These are phyloP conservation scores for Corylus avellana DNA, from an alignment of 306 rosid genomes.

Conservation along the genomic window DNA sequence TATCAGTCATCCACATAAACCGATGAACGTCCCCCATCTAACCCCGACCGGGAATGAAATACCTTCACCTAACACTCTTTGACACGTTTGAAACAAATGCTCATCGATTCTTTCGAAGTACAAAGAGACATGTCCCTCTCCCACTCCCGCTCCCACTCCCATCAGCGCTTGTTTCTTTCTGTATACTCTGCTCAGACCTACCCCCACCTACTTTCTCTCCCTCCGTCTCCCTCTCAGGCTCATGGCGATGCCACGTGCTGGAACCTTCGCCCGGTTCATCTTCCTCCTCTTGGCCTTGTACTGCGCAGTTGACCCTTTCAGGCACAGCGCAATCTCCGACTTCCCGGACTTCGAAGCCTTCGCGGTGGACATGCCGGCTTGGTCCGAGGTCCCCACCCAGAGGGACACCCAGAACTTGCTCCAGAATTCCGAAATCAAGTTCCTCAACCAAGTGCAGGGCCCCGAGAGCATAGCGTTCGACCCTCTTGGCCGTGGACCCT, in stretches of 20 bases:
- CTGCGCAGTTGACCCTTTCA: constrained; percentile 76
- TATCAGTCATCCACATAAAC: not conserved
- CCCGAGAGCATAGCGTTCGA: constrained; percentile 92
- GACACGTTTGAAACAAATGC: not conserved
- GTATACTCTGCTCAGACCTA: not conserved
- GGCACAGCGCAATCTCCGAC: constrained; percentile 58
- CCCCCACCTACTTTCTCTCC: constrained; percentile 1
- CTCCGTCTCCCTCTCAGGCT: not conserved
- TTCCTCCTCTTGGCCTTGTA: constrained; percentile 62
- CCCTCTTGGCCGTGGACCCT: constrained; percentile 89
- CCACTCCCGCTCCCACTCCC: not conserved
- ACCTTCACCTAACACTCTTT: not conserved
- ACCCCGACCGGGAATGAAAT: not conserved
- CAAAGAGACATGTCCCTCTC: not conserved
- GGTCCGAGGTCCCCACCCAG: constrained; percentile 61
- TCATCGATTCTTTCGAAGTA: not conserved
- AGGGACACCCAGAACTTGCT: constrained; percentile 61
- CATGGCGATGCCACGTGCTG: constrained; percentile 35
- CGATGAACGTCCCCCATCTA: not conserved
- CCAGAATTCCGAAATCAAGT: constrained; percentile 77
- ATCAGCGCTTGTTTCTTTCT: not conserved
- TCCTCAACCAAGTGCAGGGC: constrained; percentile 71
- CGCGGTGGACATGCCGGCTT: constrained; percentile 48
- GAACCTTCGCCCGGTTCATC: constrained; percentile 35
- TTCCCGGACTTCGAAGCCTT: constrained; percentile 61